A percentile compares a stretch with the other conserved stretches of the same genome.
Evolutionary conservation across 2,329 filamentous ascomycete species (phyloP).

Genomic region (Myriosclerotinia duriaeana): DNA sequence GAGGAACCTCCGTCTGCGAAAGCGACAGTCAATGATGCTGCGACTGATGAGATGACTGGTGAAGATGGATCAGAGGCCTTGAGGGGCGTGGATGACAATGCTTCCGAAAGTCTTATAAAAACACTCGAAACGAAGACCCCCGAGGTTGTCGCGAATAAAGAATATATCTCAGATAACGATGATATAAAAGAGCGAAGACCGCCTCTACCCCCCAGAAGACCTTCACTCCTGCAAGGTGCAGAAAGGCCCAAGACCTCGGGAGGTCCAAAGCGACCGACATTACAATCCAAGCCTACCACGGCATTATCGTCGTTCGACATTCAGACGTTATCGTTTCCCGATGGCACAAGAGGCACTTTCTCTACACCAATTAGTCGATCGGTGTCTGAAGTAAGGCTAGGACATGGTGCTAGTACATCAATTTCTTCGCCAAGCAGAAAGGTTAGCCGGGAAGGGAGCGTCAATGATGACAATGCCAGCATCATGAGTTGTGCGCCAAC

Average conservation of each 20-base stretch:
- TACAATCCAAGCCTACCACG: conserved; percentile 72
- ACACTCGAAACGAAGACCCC: not conserved
- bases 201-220: conserved; percentile 49
- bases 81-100: conserved; percentile 15
- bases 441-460: conserved; percentile 46
- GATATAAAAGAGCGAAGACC: conserved; percentile 44
- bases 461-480: conserved; percentile 51
- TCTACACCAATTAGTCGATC: conserved; percentile 43
- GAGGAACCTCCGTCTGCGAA: conserved; percentile 27
- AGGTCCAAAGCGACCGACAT: conserved; percentile 37
- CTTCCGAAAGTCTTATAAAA: conserved; percentile 3
- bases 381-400: conserved; percentile 37
- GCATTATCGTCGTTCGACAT: conserved; percentile 80
- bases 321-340: conserved; percentile 71
- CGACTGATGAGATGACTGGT: conserved; percentile 32
- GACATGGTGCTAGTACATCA: conserved; percentile 30
- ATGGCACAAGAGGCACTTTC: conserved; percentile 66
- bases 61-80: conserved; percentile 28
- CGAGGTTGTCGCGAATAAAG: conserved; percentile 8
- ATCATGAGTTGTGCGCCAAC: conserved; percentile 52
- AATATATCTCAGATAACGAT: conserved; percentile 13
- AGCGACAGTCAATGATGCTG: conserved; percentile 32
- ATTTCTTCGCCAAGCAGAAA: conserved; percentile 37
- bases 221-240: conserved; percentile 39
- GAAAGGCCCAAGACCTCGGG: conserved; percentile 28